Evolutionary conservation across 306 rosid genomes (phyloP).

Genomic region (Pueraria montana): DNA sequence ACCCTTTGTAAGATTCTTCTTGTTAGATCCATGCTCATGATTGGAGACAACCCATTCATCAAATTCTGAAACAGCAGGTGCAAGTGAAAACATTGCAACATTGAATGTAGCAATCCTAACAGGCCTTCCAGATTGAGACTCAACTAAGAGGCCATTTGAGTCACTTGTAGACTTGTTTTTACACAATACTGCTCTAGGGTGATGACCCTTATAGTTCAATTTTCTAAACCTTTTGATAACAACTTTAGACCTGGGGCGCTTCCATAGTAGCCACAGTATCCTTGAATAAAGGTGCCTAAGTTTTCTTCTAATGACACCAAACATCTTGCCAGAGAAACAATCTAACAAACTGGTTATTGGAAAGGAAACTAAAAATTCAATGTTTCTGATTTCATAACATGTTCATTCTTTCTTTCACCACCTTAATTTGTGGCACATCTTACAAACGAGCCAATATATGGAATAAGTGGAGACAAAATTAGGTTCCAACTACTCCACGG

Average conservation of each 20-base stretch:
- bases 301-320: constrained; percentile 66
- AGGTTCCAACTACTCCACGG: constrained; percentile 63
- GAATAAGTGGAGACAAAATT: constrained; percentile 46
- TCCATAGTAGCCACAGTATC: constrained; percentile 72
- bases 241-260: constrained; percentile 74
- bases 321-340: constrained; percentile 55
- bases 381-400: constrained; percentile 37
- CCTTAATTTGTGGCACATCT: constrained; percentile 27
- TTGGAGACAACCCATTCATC: constrained; percentile 47
- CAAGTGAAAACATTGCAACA: constrained; percentile 94
- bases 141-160: constrained; percentile 50
- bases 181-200: constrained; percentile 43
- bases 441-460: constrained; percentile 36
- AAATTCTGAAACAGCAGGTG: constrained; percentile 79
- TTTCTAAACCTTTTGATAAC: constrained; percentile 80
- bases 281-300: constrained; percentile 64
- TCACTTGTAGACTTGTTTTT: constrained; percentile 41
- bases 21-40: constrained; percentile 43
- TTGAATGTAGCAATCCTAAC: constrained; percentile 79
- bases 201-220: constrained; percentile 55
- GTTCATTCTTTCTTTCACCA: constrained; percentile 25
- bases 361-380: constrained; percentile 10
- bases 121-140: constrained; percentile 63
- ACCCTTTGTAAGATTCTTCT: constrained; percentile 40
- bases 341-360: constrained; percentile 15